Conservation (phyloP, 805 yeast genomes). For the Wickerhamiella lipophila region DNA sequence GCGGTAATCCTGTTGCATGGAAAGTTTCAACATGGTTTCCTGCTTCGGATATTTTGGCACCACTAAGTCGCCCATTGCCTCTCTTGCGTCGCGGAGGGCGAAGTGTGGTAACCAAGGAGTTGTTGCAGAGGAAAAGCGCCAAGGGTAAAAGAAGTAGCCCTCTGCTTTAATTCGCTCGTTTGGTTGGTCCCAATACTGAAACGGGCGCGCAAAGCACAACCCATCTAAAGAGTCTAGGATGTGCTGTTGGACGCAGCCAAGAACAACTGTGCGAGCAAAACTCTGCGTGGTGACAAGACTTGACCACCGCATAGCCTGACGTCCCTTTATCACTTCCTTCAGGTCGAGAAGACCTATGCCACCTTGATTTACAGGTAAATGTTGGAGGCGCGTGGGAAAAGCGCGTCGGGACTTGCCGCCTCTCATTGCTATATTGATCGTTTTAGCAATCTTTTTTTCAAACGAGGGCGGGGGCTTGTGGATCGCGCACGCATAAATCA, state of each 20-base stretch:
- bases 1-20: neutral
- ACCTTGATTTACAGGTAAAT: neutral
- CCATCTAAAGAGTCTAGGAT: neutral
- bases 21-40: neutral
- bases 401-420: neutral
- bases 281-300: neutral
- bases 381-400: neutral
- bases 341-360: neutral
- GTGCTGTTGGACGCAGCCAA: neutral
- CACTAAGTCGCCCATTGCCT: neutral
- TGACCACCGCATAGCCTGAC: neutral
- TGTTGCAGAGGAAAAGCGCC: neutral
- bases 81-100: neutral
- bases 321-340: neutral
- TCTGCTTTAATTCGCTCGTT: neutral
- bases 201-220: neutral
- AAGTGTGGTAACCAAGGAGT: neutral
- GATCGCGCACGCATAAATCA: neutral
- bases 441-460: neutral
- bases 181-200: neutral
- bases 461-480: neutral
- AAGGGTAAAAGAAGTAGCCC: neutral
- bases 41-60: neutral
- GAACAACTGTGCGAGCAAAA: neutral
- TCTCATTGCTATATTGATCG: neutral